Conservation (phyloP, 1,284 basidiomycete species). For the Tetrapyrgos nigripes region DNA sequence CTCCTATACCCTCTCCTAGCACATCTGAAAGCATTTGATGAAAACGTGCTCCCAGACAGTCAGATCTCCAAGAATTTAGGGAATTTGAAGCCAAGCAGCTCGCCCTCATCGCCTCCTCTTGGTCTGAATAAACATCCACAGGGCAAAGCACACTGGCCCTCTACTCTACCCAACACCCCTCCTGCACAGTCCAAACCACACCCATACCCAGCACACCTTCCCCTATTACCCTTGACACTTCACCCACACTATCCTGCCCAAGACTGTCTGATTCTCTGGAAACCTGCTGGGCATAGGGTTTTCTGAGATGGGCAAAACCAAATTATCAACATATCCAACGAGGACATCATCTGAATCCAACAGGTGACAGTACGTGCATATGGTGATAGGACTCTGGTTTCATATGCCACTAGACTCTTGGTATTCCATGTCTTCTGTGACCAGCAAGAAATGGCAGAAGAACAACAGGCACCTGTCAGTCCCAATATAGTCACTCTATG, state of each 20-base stretch:
- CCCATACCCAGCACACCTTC: conserved; percentile 11
- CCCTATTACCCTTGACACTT: conserved; percentile 12
- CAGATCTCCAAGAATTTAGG: neutral
- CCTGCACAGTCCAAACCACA: neutral
- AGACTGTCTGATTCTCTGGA: conserved; percentile 19
- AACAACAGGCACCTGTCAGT: neutral
- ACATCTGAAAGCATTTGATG: neutral
- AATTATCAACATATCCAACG: neutral
- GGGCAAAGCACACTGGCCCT: neutral
- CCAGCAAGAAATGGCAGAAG: neutral
- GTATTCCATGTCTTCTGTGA: too few species aligned
- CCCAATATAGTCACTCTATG: neutral
- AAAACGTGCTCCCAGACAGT: neutral
- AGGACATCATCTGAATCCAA: neutral
- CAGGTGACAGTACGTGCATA: neutral
- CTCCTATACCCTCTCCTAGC: neutral
- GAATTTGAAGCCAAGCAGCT: neutral
- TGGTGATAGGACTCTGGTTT: too few species aligned
- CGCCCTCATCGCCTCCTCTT: neutral
- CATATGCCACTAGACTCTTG: too few species aligned
- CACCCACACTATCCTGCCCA: conserved; percentile 24
- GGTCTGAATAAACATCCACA: neutral
- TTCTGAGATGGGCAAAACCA: too few species aligned
- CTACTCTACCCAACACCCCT: neutral
- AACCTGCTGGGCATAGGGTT: conserved; percentile 9